Percentiles rank a stretch among this genome's conserved stretches.
These are phyloP conservation scores for Pulveroboletus sp. DNA, from an alignment of 768 basidiomycete genomes.

Conservation along the genomic window DNA sequence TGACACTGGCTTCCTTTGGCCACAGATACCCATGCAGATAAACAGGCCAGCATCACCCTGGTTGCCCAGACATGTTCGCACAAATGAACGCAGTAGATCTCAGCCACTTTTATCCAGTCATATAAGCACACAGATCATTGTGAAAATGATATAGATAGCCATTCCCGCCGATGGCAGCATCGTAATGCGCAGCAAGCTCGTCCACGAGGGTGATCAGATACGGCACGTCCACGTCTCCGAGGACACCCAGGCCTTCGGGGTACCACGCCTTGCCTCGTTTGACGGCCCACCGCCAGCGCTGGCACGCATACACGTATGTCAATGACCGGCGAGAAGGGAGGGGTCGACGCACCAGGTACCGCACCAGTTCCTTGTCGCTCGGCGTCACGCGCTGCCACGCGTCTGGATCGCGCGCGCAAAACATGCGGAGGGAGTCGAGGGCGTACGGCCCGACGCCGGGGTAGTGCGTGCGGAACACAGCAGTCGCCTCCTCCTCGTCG, in stretches of 20 bases:
- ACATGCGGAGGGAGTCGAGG: conserved; percentile 73
- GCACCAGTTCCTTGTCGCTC: conserved; percentile 63
- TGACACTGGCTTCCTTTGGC: too few species aligned
- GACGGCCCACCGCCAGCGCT: conserved; percentile 76
- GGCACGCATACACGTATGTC: neutral
- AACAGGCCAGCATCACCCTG: too few species aligned
- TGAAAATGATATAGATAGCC: conserved; percentile 26
- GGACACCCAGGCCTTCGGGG: conserved; percentile 38
- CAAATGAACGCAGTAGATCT: too few species aligned
- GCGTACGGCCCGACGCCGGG: conserved; percentile 70
- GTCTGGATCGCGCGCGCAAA: conserved; percentile 37
- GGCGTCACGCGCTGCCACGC: conserved; percentile 66
- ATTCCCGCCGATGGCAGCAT: conserved; percentile 20
- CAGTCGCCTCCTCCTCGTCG: too few species aligned
- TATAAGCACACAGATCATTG: conserved; percentile 23
- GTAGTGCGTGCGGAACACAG: conserved; percentile 51
- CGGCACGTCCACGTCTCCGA: conserved; percentile 33
- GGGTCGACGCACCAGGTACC: conserved; percentile 65
- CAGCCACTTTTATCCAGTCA: too few species aligned
- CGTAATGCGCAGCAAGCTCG: conserved; percentile 34
- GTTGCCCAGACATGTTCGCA: too few species aligned
- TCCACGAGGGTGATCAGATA: conserved; percentile 40
- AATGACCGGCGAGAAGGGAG: too few species aligned
- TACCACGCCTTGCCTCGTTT: conserved; percentile 50
- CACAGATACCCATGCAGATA: too few species aligned